Evolutionary conservation across 495 filamentous ascomycete species (phyloP), one percentile per base, ranked within the genome.

Genomic region (Chlorociboria aeruginascens): DNA sequence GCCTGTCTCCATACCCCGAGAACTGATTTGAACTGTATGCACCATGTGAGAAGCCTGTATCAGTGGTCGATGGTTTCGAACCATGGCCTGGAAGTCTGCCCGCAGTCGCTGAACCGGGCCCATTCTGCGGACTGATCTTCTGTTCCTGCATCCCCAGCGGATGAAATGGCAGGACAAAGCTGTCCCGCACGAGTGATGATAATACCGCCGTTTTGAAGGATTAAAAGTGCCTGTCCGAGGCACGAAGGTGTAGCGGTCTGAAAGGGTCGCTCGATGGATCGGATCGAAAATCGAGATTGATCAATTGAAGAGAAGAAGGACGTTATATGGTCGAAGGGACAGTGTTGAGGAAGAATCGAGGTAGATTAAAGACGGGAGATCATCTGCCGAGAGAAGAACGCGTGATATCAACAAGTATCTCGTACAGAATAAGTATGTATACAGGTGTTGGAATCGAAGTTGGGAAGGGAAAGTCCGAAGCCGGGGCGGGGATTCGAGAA

Each of bases 41-140:
- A 55, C 85, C 86, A 62, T 93, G 87, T 20, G 88, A 92, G 63
- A 95, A 95, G 50, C 89, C 88, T 32, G 83, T 89, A 57, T 86
- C 81, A 61, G 74, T 80, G 71, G 82, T 81, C 51, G 83, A 79
- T 40, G 83, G 78, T 68, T 89, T 89, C 17, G 78, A 79, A 49
- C 74, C 66, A 46, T 77, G 78, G 50, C 82, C 78, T 16, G 68
- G 64, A 61, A 78, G 78, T 50, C 76, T 80, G 53, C 65, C 69
- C 48, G 59, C 72, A 57, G 68, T 72, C 47, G 71, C 68, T 64
- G 68, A 65, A 56, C 54, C 60, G 62, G 78, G 69, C 58, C 70
- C 72, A 63, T 69, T 71, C 59, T 77, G 70, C 28, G 58, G 55
- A 43, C 61, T 64, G 43, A 58, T 71, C 63, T 86, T 78, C 66